Evolutionary conservation across 2,329 filamentous ascomycete species (phyloP), one percentile per base, ranked within the genome.

Genomic region (Westerdykella ornata): DNA sequence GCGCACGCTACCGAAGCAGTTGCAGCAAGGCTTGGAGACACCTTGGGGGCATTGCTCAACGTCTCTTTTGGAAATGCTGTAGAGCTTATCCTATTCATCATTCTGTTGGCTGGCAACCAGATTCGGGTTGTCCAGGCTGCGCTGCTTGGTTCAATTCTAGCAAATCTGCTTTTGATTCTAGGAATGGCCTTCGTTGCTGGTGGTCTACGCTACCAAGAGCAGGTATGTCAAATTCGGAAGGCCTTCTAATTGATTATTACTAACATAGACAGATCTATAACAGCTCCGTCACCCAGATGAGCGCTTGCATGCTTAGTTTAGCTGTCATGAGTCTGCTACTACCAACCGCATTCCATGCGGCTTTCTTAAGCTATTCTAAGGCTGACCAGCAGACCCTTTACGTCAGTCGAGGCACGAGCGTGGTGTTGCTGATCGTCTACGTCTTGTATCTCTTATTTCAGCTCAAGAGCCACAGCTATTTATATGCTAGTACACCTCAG

Each of bases 221-320:
- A 95, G 72, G 80, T 81, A 57, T 47, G n/a, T n/a, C n/a, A 70
- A 53, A 31, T 19, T n/a, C n/a, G n/a, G n/a, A n/a, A n/a, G n/a
- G n/a, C n/a, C n/a, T n/a, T n/a, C n/a, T n/a, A n/a, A n/a, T n/a
- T n/a, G n/a, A n/a, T n/a, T n/a, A n/a, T n/a, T n/a, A n/a, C n/a
- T n/a, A n/a, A n/a, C n/a, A n/a, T n/a, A n/a, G n/a, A n/a, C n/a
- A n/a, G n/a, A n/a, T n/a, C n/a, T 96, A 95, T 70, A 96, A 95
- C 69, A 92, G 82, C 68, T 95, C 87, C 16, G 87, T 95, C 44
- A 95, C 88, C 1, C 88, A 96, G 64, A 95, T 95, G 87, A 95
- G 88, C 62, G 89, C 89, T 38, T 94, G 88, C 69, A 74, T 96
- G 54, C 77, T 96, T 53, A 94, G 87, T 72, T 68, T 95, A 66